Evolutionary conservation across 352 stramenopile genomes (phyloP), one percentile per base, ranked within the genome.

Genomic region (Globisporangium lucens): DNA sequence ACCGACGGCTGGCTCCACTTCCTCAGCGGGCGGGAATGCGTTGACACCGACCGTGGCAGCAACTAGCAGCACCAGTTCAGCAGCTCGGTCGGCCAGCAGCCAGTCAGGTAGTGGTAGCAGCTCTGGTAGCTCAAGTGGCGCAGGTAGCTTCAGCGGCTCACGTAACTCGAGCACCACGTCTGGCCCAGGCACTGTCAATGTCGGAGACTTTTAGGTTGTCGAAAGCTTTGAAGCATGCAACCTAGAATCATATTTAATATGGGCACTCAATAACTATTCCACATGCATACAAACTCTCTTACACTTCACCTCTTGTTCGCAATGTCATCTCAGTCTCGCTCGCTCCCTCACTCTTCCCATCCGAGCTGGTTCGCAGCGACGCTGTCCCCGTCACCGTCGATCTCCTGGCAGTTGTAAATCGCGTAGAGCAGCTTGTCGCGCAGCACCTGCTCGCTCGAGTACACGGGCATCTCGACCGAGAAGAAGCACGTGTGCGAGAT

Each of bases 401-500:
- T 98, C 74, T 97, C 89, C 67, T 94, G 88, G 76, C 92, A 98
- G 71, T 98, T 98, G 75, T 96, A 94, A 56, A 98, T 98, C 36
- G 93, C 92, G 59, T 97, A 98, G 15, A 91, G 67, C 27, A 98
- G 66, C 68, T 93, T 94, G 49, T 90, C 81, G 17, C 76, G 69
- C 43, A 97, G 69, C 7, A 96, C 77, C 35, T 79, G 66, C 38
- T 89, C 71, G 55, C 76, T 95, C 47, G 90, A 97, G 75, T 99
- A 99, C 47, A 87, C 70, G 17, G 98, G 97, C 27, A 99, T 70
- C 36, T 97, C 95, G 36, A 99, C 80, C 6, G 92, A 96, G 74
- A 99, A 99, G 80, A 99, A 99, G 74, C 98, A 99, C n/a, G 98
- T 99, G 69, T 98, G 97, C 29, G 97, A 92, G 67, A 98, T 97